phyloP scores from a whole-genome alignment of 1,284 basidiomycete species.

The Cryptococcus sp. region DNA sequence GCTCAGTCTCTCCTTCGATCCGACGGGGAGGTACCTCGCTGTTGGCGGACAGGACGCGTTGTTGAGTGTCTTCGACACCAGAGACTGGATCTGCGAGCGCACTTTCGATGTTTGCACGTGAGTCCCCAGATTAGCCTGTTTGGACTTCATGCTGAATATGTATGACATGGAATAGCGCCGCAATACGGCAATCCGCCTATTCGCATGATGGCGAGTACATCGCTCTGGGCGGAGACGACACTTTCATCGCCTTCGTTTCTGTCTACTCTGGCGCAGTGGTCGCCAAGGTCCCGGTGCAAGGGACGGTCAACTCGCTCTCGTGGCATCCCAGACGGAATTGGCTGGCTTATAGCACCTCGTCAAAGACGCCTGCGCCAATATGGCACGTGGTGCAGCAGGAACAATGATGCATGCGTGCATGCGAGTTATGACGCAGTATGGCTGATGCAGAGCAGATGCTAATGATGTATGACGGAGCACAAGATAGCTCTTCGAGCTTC shows the following conservation, averaged over 20 bases:
- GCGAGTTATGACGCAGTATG: too few relatives aligned
- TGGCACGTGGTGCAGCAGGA: constrained; percentile 44
- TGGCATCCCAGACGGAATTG: constrained; percentile 44
- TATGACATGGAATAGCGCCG: constrained; percentile 21
- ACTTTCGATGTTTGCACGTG: constrained; percentile 43
- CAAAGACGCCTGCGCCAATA: constrained; percentile 24
- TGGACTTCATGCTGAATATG: neutral
- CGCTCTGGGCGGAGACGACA: constrained; percentile 45
- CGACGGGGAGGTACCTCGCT: constrained; percentile 37
- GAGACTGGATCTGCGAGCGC: constrained; percentile 41
- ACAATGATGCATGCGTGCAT: constrained; percentile 10
- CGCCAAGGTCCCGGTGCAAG: constrained; percentile 31
- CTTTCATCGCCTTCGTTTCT: constrained; percentile 37
- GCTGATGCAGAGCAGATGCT: too few relatives aligned
- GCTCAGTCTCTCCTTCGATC: constrained; percentile 37
- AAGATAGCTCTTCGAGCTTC: too few relatives aligned
- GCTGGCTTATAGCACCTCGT: constrained; percentile 40
- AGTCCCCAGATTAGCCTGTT: constrained; percentile 8
- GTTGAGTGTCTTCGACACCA: constrained; percentile 37
- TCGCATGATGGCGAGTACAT: constrained; percentile 45
- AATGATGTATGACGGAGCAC: too few relatives aligned
- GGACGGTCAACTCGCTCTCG: constrained; percentile 30
- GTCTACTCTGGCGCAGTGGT: constrained; percentile 32
- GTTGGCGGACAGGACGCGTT: constrained; percentile 47
- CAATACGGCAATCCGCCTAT: constrained; percentile 43